Evolutionary conservation across 2,329 filamentous ascomycete species (phyloP).

Genomic region (Aspergillus fischeri): DNA sequence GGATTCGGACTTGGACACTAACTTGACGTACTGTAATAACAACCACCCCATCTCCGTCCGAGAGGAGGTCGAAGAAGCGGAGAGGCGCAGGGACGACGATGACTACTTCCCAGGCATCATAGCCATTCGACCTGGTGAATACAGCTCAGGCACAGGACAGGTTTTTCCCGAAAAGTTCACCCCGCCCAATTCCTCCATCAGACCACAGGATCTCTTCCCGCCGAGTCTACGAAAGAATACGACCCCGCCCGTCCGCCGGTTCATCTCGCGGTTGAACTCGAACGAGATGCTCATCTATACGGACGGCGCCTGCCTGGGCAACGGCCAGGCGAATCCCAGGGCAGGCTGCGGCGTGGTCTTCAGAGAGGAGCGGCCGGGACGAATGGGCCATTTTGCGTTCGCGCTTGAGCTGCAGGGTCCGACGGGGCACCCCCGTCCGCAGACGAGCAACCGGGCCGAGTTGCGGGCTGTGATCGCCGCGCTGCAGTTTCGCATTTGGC

Average conservation of each 20-base stretch:
- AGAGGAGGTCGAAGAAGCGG: no score
- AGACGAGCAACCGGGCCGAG: slow-evolving; percentile 54
- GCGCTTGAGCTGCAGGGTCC: slow-evolving; percentile 45
- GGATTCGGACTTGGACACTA: no score
- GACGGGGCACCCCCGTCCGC: slow-evolving; percentile 31
- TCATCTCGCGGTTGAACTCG: slow-evolving; percentile 27
- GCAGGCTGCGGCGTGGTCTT: slow-evolving; percentile 42
- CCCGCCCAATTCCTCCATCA: slow-evolving; percentile 15
- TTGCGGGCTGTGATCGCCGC: slow-evolving; percentile 53
- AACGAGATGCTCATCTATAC: slow-evolving; percentile 41
- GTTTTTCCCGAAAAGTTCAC: slow-evolving; percentile 33
- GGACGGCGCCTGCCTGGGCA: slow-evolving; percentile 45
- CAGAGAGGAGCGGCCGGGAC: slow-evolving; percentile 4
- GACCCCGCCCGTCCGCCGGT: slow-evolving; percentile 1
- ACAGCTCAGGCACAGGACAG: slow-evolving; percentile 22
- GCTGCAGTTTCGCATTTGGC: slow-evolving; percentile 44
- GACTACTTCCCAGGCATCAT: no score
- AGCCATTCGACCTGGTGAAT: no score
- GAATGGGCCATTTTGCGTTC: slow-evolving; percentile 17
- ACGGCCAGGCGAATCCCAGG: slow-evolving; percentile 35
- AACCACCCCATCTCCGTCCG: no score
- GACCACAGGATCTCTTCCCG: slow-evolving; percentile 4
- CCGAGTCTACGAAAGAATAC: background rate
- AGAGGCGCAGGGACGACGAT: no score
- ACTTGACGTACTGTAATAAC: no score